Base-by-base conservation (phyloP, 805 yeast genomes). In the Ogataea nakhonphanomensis region DNA sequence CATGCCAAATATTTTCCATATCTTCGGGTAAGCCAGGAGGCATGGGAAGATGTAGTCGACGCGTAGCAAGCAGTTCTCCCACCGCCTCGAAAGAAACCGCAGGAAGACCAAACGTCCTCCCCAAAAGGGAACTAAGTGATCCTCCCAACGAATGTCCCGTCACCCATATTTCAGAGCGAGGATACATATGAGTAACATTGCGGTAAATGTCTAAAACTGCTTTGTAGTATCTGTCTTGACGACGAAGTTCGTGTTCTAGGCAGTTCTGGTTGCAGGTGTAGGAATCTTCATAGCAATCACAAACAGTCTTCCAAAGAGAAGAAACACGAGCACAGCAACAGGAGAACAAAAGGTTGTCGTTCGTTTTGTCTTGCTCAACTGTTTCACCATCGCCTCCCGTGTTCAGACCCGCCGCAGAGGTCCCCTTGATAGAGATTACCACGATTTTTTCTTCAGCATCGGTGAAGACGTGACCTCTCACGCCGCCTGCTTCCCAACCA, bases 101-200 rank as follows among this genome's bases (percentile, higher is more conserved):
- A 0, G 99, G 98, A 11, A 85, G 59, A 1, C 97, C 97, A 65
- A 71, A 89, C 0, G 98, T 90, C 41, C 97, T 72, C 0, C 95
- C 98, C 33, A 91, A 59, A 36, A 93, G 66, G 13, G 86, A 71
- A 3, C 93, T 80, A 29, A 93, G 65, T 0, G 96, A 78, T 0
- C 97, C 99, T 2, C 98, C 99, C 24, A 93, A 67, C 0, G 98
- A 90, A 59, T 93, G 99, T 2, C 99, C 99, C 0, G 95, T 84
- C 7, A 85, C 71, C 97, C 98, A 93, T 17, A 93, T 76, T 14
- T 78, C 73, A 1, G 87, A 72, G 15, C 71, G 58, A 1, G 96
- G 91, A 57, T 89, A 89, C 38, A 79, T 44, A 3, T 53, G 45
- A 0, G 79, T 69, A 8, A 89, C 95, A 46, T 85, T 81, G 39